Evolutionary conservation across 257 asterid species (phyloP), one percentile per base, ranked within the genome.

Genomic region (Solanum ossicruentum): DNA sequence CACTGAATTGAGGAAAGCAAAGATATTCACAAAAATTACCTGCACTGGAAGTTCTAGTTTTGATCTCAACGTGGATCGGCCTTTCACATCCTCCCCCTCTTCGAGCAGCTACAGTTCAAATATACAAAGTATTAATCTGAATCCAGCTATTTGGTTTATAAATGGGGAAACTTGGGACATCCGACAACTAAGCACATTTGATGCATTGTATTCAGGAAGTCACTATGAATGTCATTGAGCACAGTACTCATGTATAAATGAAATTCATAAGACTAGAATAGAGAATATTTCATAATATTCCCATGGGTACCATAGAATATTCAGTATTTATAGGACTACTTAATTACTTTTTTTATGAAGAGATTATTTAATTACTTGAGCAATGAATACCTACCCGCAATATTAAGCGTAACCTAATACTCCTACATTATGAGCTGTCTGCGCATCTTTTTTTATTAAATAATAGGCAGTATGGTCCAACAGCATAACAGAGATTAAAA

Each of bases 31-130:
- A 45, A 56, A 85, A 88, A 86, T 86, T 88, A 97, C 99, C 98
- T 97, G 99, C 86, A 95, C 99, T 41, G 99, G 98, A 72, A 93
- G 97, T 87, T 97, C 99, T 85, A 95, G 96, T 88, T 97, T 97
- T 87, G 98, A 90, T 90, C 94, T 92, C 91, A 94, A 89, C 36
- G 91, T 87, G 82, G 95, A 87, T 85, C 97, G 89, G 81, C 13
- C 89, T 90, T 92, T 97, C 39, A 97, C 98, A 79, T 96, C 99
- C 86, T 93, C 99, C 85, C 97, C 98, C 90, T 97, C 98, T 89
- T 97, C 98, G 89, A 97, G 89, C 70, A 97, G 93, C 99, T 97
- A 89, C 28, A 54, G 26, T 39, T 67, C 45, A 41, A n/a, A 60
- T 57, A 66, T 6, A 78, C 6, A 12, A 41, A 52, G 26, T 17